Evolutionary conservation across 2,329 filamentous ascomycete species (phyloP).

Genomic region (Penicillium brasilianum): DNA sequence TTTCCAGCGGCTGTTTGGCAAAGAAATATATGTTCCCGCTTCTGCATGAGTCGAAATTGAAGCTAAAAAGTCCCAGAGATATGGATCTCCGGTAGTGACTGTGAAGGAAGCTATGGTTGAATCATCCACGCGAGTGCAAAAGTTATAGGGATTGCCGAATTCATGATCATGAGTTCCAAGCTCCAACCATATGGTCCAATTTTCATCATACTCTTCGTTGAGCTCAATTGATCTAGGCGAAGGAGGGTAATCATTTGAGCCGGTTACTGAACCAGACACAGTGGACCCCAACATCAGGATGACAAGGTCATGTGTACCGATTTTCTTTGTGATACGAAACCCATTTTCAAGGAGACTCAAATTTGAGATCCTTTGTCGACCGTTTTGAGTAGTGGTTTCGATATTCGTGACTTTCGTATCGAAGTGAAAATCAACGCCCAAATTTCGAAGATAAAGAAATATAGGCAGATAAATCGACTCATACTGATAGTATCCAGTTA

Average conservation of each 20-base stretch:
- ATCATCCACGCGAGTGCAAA: slow-evolving; percentile 43
- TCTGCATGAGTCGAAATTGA: slow-evolving; percentile 29
- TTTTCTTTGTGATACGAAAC: neutral
- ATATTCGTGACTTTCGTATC: slow-evolving; percentile 17
- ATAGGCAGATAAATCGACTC: slow-evolving; percentile 20
- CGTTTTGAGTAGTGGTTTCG: neutral
- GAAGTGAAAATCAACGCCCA: slow-evolving; percentile 23
- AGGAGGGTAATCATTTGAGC: slow-evolving; percentile 13
- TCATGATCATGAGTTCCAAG: slow-evolving; percentile 42
- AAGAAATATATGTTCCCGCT: slow-evolving; percentile 43
- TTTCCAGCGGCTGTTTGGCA: slow-evolving; percentile 50
- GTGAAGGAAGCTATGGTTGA: slow-evolving; percentile 51
- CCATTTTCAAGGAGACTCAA: slow-evolving; percentile 1
- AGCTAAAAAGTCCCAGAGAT: slow-evolving; percentile 35
- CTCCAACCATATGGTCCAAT: slow-evolving; percentile 51
- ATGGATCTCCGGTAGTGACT: slow-evolving; percentile 42
- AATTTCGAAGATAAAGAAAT: slow-evolving; percentile 14
- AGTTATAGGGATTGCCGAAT: slow-evolving; percentile 49
- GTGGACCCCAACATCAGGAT: slow-evolving; percentile 21
- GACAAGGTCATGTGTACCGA: slow-evolving; percentile 16
- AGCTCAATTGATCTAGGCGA: neutral
- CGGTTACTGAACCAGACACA: slow-evolving; percentile 18
- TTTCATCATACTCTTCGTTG: slow-evolving; percentile 31
- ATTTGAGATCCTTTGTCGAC: neutral
- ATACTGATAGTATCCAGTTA: slow-evolving; percentile 22